Percentiles rank a stretch among this genome's conserved stretches.
Evolutionary conservation across 306 rosid genomes (phyloP).

Genomic region (Fragaria iinumae): DNA sequence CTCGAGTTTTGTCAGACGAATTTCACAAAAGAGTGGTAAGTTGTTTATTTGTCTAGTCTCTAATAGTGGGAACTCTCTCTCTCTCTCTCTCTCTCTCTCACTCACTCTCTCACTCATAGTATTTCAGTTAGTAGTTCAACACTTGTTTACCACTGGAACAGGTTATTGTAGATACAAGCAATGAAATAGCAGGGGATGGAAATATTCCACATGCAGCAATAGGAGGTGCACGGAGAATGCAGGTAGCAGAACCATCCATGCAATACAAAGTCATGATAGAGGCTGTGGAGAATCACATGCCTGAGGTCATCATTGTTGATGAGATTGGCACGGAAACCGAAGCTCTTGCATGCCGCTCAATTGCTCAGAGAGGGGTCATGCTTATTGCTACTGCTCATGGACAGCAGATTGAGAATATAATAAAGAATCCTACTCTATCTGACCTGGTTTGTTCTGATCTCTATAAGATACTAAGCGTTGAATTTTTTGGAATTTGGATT

Average conservation of each 20-base stretch:
- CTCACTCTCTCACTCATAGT: neutral
- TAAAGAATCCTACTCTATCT: conserved; percentile 57
- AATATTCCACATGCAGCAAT: conserved; percentile 72
- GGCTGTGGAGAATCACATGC: conserved; percentile 82
- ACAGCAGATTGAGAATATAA: conserved; percentile 49
- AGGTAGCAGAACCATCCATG: conserved; percentile 63
- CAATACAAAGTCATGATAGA: conserved; percentile 71
- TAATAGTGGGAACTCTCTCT: neutral
- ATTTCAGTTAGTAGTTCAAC: conserved; percentile 15
- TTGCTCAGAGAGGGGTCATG: conserved; percentile 66
- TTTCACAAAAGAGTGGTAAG: conserved; percentile 71
- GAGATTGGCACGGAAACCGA: conserved; percentile 73
- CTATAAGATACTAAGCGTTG: conserved; percentile 12
- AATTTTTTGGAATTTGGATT: conserved; percentile 7
- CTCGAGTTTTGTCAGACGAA: conserved; percentile 56
- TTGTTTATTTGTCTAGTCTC: conserved; percentile 21
- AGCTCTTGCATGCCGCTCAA: conserved; percentile 68
- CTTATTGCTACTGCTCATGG: conserved; percentile 84
- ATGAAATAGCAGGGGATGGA: conserved; percentile 72
- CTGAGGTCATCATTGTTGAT: conserved; percentile 70
- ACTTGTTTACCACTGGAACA: conserved; percentile 24
- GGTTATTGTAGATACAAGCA: conserved; percentile 76
- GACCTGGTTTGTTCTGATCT: conserved; percentile 59
- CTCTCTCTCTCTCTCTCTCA: neutral
- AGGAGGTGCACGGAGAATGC: conserved; percentile 70